Evolutionary conservation across 2,329 filamentous ascomycete species (phyloP).

Genomic region (Phialocephala sp.): DNA sequence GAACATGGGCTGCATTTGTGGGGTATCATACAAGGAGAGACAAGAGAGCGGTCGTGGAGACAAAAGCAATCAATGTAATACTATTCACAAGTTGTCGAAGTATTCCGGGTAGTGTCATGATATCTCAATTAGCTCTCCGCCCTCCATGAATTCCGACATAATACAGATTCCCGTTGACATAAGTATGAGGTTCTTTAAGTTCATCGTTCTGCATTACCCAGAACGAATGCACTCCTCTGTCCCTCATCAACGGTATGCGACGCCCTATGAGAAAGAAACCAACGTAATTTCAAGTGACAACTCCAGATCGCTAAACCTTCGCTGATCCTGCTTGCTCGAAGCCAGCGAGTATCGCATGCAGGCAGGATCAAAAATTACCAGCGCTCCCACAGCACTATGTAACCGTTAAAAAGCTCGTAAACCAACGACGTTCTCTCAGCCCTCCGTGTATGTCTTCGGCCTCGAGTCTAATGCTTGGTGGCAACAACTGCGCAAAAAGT

Average conservation of each 20-base stretch:
- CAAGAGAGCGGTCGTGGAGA: not conserved
- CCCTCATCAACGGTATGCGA: slow-evolving; percentile 35
- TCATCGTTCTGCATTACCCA: slow-evolving; percentile 22
- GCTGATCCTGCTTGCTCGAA: slow-evolving; percentile 45
- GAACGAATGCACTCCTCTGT: slow-evolving; percentile 24
- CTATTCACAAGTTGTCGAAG: slow-evolving; percentile 3
- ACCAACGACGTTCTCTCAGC: slow-evolving; percentile 9
- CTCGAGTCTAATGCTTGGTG: slow-evolving; percentile 46
- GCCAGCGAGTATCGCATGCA: slow-evolving; percentile 46
- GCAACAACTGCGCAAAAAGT: slow-evolving; percentile 48
- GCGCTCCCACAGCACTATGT: slow-evolving; percentile 33
- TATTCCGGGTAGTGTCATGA: slow-evolving; percentile 31
- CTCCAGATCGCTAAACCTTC: slow-evolving; percentile 45
- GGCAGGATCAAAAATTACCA: slow-evolving; percentile 44
- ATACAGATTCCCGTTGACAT: slow-evolving; percentile 37
- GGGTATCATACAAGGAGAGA: not conserved
- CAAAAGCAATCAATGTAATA: not conserved
- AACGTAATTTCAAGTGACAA: slow-evolving; percentile 45
- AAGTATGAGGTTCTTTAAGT: slow-evolving; percentile 22
- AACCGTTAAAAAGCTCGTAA: slow-evolving; percentile 17
- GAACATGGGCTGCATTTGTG: not conserved
- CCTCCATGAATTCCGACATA: slow-evolving; percentile 39
- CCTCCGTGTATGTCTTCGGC: slow-evolving; percentile 21
- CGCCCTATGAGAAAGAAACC: slow-evolving; percentile 39
- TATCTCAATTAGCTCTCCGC: slow-evolving; percentile 39